phyloP scores from a whole-genome alignment of 2,329 filamentous ascomycete species.

The Fusarium duplospermum region DNA sequence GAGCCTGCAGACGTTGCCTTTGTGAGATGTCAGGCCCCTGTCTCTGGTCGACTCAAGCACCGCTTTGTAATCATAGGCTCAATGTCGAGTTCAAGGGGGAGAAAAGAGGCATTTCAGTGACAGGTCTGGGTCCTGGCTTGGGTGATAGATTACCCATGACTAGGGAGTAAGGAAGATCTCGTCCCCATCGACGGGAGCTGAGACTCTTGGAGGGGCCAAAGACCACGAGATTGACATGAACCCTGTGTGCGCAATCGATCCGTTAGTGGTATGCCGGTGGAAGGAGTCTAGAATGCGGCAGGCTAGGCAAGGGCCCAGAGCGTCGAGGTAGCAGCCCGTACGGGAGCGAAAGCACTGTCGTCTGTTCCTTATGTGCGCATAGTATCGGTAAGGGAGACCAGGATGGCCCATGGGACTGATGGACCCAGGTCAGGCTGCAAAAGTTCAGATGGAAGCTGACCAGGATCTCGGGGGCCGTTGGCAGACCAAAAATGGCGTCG shows the following conservation, averaged over 20 bases:
- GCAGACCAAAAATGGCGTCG: conserved; percentile 8
- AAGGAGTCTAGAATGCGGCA: conserved; percentile 36
- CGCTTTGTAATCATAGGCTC: conserved; percentile 6
- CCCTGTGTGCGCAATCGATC: conserved; percentile 19
- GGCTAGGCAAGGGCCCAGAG: conserved; percentile 26
- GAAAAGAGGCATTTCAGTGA: conserved; percentile 14
- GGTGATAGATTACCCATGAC: conserved; percentile 16
- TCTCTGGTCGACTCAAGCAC: background rate
- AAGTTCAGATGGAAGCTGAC: conserved; percentile 29
- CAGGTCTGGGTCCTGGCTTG: conserved; percentile 8
- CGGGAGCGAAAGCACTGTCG: conserved; percentile 31
- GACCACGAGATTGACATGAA: conserved; percentile 31
- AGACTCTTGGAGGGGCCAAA: conserved; percentile 20
- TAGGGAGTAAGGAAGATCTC: conserved; percentile 35
- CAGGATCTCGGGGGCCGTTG: conserved; percentile 20
- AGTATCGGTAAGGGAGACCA: conserved; percentile 28
- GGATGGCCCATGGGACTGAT: conserved; percentile 13
- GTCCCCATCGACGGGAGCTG: conserved; percentile 30
- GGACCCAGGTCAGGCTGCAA: conserved; percentile 21
- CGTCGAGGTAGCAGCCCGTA: conserved; percentile 35
- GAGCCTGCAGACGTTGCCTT: background rate
- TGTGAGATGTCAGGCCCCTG: background rate
- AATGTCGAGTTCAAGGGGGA: conserved; percentile 9
- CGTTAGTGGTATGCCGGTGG: conserved; percentile 23
- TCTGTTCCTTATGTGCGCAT: conserved; percentile 14